Conservation (phyloP, 75 land plant species). For the Pinus taeda region DNA sequence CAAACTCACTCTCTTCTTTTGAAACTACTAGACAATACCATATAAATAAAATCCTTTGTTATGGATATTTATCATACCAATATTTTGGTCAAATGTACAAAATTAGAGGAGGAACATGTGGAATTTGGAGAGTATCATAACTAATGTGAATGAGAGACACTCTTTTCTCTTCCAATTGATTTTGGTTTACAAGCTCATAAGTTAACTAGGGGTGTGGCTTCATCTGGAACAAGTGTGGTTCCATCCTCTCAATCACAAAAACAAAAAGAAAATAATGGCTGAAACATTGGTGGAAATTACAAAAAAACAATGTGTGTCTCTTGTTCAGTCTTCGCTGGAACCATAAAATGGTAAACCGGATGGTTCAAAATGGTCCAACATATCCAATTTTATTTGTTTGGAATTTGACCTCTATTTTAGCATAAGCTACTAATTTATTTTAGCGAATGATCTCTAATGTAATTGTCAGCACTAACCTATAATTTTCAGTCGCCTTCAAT, state of each 20-base stretch:
- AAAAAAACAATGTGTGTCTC: constrained; percentile 71
- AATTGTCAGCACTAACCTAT: too few relatives aligned
- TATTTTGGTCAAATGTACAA: constrained; percentile 45
- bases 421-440: too few relatives aligned
- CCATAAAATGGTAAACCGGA: too few relatives aligned
- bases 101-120: constrained; percentile 42
- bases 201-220: background rate
- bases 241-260: constrained; percentile 28
- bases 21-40: background rate
- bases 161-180: constrained; percentile 55
- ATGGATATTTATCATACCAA: background rate
- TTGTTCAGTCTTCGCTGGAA: too few relatives aligned
- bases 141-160: constrained; percentile 45
- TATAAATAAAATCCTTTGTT: background rate
- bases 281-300: constrained; percentile 79
- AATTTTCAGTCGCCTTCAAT: too few relatives aligned
- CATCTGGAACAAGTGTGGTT: background rate
- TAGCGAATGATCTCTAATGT: too few relatives aligned
- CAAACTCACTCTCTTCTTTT: background rate
- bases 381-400: too few relatives aligned
- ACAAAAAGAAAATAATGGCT: constrained; percentile 77
- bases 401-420: too few relatives aligned
- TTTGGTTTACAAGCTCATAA: constrained; percentile 10
- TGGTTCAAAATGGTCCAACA: too few relatives aligned
- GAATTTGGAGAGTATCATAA: constrained; percentile 24